phyloP scores from a whole-genome alignment of 371 early-diverging fungal genomes.

The Gilbertella persicaria region DNA sequence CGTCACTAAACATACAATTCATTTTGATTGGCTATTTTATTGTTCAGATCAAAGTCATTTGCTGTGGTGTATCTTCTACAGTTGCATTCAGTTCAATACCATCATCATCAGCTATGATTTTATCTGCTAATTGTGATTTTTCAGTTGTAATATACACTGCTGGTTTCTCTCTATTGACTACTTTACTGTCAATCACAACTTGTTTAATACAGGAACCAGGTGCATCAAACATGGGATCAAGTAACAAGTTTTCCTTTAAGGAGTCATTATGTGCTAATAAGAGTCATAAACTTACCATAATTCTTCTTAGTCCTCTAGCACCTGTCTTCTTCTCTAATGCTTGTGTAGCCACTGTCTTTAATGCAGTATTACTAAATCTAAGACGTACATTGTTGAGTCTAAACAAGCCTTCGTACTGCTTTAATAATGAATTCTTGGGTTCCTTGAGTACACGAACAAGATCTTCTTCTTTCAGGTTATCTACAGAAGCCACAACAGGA shows the following conservation, averaged over 20 bases:
- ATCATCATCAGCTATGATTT: constrained; percentile 27
- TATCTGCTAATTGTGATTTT: constrained; percentile 24
- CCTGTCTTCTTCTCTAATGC: constrained; percentile 87
- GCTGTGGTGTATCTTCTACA: constrained; percentile 20
- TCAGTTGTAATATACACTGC: constrained; percentile 24
- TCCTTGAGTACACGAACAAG: constrained; percentile 81
- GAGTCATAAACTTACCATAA: constrained; percentile 65
- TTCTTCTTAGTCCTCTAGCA: constrained; percentile 85
- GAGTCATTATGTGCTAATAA: not conserved
- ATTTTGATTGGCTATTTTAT: too few species aligned
- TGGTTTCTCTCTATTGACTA: constrained; percentile 27
- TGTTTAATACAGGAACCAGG: constrained; percentile 73
- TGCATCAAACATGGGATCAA: constrained; percentile 84
- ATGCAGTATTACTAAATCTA: constrained; percentile 71
- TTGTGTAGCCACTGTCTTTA: constrained; percentile 70
- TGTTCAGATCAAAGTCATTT: constrained; percentile 18
- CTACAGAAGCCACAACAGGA: constrained; percentile 86
- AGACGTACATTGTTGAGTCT: constrained; percentile 63
- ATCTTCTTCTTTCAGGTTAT: constrained; percentile 67
- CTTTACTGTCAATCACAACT: constrained; percentile 71
- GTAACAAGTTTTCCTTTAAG: constrained; percentile 65
- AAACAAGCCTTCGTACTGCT: constrained; percentile 83
- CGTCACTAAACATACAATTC: too few species aligned
- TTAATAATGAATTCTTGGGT: constrained; percentile 82
- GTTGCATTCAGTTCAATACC: constrained; percentile 1